Conservation (phyloP, 768 basidiomycete genomes). For the Mycena galopus region DNA sequence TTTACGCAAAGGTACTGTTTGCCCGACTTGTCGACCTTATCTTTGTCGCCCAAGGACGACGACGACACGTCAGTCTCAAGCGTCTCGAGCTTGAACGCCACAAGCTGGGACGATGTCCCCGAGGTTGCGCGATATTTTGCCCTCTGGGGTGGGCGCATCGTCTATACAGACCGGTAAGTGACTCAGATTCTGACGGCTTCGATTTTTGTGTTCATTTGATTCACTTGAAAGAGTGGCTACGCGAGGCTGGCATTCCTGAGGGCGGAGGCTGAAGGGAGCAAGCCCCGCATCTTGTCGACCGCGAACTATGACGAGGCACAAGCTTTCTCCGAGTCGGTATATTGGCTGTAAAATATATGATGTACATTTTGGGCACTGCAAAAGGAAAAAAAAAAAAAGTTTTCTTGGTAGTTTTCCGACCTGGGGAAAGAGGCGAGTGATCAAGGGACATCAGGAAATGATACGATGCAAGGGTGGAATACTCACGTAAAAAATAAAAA, state of each 20-base stretch:
- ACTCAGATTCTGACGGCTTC: no score
- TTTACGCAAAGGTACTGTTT: not conserved
- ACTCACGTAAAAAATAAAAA: not conserved
- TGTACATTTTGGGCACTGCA: not conserved
- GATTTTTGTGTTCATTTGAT: not conserved
- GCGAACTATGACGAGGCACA: not conserved
- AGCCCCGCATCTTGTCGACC: not conserved
- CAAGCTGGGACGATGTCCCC: no score
- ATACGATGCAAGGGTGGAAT: not conserved
- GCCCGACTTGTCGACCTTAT: not conserved
- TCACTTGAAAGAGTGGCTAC: not conserved
- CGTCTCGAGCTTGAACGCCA: no score
- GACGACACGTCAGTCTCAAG: no score
- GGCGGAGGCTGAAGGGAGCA: not conserved
- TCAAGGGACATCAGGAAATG: not conserved
- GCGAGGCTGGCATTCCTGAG: not conserved
- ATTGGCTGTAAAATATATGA: not conserved
- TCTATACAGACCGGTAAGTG: not conserved
- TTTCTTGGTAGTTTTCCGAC: not conserved
- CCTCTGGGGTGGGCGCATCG: not conserved
- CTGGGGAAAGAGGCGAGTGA: not conserved
- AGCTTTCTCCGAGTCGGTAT: not conserved
- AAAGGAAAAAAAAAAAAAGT: not conserved
- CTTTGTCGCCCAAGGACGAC: not conserved
- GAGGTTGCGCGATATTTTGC: no score